A percentile compares a stretch with the other conserved stretches of the same genome.
phyloP scores from a whole-genome alignment of 1,139 yeast genomes.

The Scheffersomyces segobiensis region DNA sequence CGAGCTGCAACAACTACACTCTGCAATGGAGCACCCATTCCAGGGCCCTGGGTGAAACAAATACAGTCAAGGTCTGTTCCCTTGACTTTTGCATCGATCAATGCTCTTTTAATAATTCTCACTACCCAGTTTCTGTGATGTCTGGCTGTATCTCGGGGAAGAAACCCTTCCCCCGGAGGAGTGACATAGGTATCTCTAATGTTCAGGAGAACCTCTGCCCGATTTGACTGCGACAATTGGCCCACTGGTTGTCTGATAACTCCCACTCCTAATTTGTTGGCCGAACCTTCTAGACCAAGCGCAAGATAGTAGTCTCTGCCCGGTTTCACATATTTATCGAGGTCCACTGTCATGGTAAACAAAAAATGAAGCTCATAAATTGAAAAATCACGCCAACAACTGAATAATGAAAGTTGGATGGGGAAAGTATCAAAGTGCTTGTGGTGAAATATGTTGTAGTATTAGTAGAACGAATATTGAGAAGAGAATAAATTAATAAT shows the following conservation, averaged over 20 bases:
- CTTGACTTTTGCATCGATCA: conserved; percentile 60
- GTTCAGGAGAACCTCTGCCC: conserved; percentile 78
- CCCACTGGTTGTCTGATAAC: conserved; percentile 71
- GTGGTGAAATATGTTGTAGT: neutral
- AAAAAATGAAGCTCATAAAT: neutral
- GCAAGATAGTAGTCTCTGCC: conserved; percentile 63
- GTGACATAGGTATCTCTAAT: conserved; percentile 92
- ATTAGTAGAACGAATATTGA: neutral
- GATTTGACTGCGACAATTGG: conserved; percentile 49
- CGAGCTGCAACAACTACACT: conserved; percentile 93
- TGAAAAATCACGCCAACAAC: neutral
- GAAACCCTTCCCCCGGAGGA: conserved; percentile 97
- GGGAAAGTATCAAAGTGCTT: neutral
- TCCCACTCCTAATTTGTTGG: conserved; percentile 94
- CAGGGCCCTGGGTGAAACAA: conserved; percentile 97
- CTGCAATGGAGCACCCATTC: conserved; percentile 98
- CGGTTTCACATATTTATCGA: conserved; percentile 40
- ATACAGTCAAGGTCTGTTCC: conserved; percentile 77
- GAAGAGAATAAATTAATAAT: neutral
- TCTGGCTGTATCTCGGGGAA: conserved; percentile 94
- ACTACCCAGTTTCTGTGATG: conserved; percentile 98
- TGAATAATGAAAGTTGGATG: too few species aligned
- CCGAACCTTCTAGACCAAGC: conserved; percentile 93
- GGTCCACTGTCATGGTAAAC: conserved; percentile 27
- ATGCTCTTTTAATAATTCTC: conserved; percentile 66